Evolutionary conservation across 2,329 filamentous ascomycete species (phyloP).

Genomic region (Sclerotinia trifoliorum): DNA sequence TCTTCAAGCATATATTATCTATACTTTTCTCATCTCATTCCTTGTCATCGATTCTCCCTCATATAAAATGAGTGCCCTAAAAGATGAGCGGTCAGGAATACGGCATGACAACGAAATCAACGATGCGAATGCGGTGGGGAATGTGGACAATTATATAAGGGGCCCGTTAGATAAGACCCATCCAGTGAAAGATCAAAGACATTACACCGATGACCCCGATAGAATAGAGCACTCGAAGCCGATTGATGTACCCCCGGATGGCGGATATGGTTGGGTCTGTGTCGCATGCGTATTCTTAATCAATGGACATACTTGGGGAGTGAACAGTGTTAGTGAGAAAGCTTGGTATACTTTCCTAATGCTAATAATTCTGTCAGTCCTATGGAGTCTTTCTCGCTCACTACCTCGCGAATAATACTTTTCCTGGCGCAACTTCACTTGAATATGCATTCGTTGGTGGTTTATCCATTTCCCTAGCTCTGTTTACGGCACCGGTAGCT

Average conservation of each 20-base stretch:
- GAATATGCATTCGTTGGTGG: constrained; percentile 78
- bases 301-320: constrained; percentile 49
- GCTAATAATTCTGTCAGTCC: constrained; percentile 41
- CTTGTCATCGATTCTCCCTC: background rate
- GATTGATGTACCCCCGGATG: constrained; percentile 49
- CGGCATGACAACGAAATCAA: constrained; percentile 2
- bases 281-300: constrained; percentile 46
- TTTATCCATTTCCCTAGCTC: constrained; percentile 62
- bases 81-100: constrained; percentile 11
- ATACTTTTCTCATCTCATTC: background rate
- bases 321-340: constrained; percentile 38
- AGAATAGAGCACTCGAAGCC: constrained; percentile 11
- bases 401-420: constrained; percentile 65
- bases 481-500: constrained; percentile 63
- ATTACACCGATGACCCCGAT: background rate
- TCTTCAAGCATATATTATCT: constrained; percentile 6
- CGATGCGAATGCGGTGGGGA: background rate
- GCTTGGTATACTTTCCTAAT: constrained; percentile 2
- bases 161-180: background rate
- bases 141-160: background rate
- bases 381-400: constrained; percentile 77
- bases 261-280: constrained; percentile 59
- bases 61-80: constrained; percentile 1
- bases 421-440: constrained; percentile 61
- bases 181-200: background rate